Evolutionary conservation across 306 rosid genomes (phyloP).

Genomic region (Rosa multiflora): DNA sequence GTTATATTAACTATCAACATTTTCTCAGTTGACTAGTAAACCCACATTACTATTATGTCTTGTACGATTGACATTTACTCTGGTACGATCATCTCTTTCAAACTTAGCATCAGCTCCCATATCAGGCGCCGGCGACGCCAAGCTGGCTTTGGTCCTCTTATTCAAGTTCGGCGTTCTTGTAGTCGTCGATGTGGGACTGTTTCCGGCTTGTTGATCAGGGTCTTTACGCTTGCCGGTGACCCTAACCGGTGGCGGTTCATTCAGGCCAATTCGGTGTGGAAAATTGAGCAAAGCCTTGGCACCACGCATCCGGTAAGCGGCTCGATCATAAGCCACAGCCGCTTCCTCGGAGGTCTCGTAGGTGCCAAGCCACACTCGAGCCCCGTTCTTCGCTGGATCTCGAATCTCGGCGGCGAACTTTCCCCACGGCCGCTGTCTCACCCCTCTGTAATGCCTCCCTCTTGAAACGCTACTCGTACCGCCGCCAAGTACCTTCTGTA

Average conservation of each 20-base stretch:
- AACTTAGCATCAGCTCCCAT: neutral
- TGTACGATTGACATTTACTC: slow-evolving; percentile 5
- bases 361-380: slow-evolving; percentile 63
- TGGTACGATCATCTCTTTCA: neutral
- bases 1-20: slow-evolving; percentile 20
- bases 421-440: slow-evolving; percentile 58
- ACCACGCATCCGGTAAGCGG: slow-evolving; percentile 54
- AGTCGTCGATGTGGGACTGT: neutral
- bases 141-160: slow-evolving; percentile 29
- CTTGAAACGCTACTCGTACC: neutral
- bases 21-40: slow-evolving; percentile 8
- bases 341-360: slow-evolving; percentile 64
- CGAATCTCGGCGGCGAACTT: slow-evolving; percentile 61
- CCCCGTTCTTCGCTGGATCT: slow-evolving; percentile 53
- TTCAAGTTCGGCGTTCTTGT: neutral
- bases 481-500: neutral
- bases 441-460: slow-evolving; percentile 50
- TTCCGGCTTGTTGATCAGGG: neutral
- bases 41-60: neutral
- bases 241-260: slow-evolving; percentile 48
- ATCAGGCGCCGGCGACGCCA: neutral
- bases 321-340: slow-evolving; percentile 59
- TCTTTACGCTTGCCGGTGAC: slow-evolving; percentile 44
- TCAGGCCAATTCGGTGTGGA: slow-evolving; percentile 49
- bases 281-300: slow-evolving; percentile 61